Percentiles rank a stretch among this genome's conserved stretches.
phyloP scores from a whole-genome alignment of 306 rosid genomes.

The Pachyrhizus erosus region DNA sequence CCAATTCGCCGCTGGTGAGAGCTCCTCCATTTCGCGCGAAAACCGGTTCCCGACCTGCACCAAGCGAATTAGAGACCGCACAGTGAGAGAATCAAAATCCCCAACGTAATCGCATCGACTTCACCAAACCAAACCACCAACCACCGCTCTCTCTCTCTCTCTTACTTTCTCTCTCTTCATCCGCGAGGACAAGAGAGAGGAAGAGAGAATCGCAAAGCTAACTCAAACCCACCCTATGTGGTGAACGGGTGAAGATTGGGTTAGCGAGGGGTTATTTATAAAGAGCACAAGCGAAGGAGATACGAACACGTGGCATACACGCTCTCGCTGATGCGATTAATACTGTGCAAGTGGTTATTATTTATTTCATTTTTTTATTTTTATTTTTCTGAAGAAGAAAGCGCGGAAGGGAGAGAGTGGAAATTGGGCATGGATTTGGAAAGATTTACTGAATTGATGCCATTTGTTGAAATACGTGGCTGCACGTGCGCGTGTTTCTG shows the following conservation, averaged over 20 bases:
- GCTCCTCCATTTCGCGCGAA: slow-evolving; percentile 31
- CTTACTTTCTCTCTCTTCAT: not conserved
- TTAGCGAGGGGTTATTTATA: slow-evolving; percentile 47
- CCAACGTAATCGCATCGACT: slow-evolving; percentile 14
- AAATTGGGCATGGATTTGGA: slow-evolving; percentile 29
- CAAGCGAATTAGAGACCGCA: slow-evolving; percentile 99
- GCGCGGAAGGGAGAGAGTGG: not conserved
- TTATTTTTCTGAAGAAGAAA: not conserved
- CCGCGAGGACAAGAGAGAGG: not conserved
- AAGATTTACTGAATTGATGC: slow-evolving; percentile 24
- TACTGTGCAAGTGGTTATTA: not conserved
- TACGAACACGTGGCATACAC: slow-evolving; percentile 41
- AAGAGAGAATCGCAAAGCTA: not conserved
- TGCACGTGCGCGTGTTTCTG: slow-evolving; percentile 50
- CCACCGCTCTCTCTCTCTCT: not conserved
- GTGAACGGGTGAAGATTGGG: slow-evolving; percentile 39
- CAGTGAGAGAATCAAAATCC: slow-evolving; percentile 51
- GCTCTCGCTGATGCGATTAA: not conserved
- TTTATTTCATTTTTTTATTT: not conserved
- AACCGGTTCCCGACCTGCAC: slow-evolving; percentile 99
- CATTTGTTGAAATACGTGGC: slow-evolving; percentile 26
- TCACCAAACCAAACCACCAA: not conserved
- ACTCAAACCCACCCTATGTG: slow-evolving; percentile 37
- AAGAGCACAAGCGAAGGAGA: slow-evolving; percentile 42
- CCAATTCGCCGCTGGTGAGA: slow-evolving; percentile 48